A percentile compares a stretch with the other conserved stretches of the same genome.
phyloP scores from a whole-genome alignment of 2,329 filamentous ascomycete species.

The Talaromyces sp. region DNA sequence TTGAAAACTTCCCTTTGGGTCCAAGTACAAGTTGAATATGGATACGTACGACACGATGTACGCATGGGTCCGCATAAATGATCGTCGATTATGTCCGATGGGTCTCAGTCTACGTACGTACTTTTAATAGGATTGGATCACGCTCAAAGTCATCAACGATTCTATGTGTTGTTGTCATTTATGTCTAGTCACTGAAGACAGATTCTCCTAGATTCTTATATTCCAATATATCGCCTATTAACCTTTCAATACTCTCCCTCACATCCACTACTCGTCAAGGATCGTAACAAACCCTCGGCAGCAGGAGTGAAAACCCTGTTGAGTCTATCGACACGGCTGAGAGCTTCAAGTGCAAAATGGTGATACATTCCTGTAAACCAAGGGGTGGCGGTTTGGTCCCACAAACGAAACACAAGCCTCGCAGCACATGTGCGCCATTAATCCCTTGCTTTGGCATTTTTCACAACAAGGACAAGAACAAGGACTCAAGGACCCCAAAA shows the following conservation, averaged over 20 bases:
- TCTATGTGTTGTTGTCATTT: neutral
- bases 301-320: neutral
- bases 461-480: neutral
- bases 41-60: neutral
- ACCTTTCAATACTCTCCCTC: neutral
- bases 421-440: neutral
- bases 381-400: neutral
- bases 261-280: neutral
- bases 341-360: neutral
- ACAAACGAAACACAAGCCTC: neutral
- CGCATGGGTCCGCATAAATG: neutral
- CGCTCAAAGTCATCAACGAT: neutral
- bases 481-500: too few species aligned
- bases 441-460: neutral
- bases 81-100: neutral
- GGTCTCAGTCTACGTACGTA: neutral
- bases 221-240: neutral
- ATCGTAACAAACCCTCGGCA: neutral
- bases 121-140: too few species aligned
- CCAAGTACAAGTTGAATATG: neutral
- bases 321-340: neutral
- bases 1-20: neutral
- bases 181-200: neutral
- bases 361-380: neutral
- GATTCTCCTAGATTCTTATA: neutral